phyloP scores from a whole-genome alignment of 495 filamentous ascomycete genomes.

The Acidomyces sp. region DNA sequence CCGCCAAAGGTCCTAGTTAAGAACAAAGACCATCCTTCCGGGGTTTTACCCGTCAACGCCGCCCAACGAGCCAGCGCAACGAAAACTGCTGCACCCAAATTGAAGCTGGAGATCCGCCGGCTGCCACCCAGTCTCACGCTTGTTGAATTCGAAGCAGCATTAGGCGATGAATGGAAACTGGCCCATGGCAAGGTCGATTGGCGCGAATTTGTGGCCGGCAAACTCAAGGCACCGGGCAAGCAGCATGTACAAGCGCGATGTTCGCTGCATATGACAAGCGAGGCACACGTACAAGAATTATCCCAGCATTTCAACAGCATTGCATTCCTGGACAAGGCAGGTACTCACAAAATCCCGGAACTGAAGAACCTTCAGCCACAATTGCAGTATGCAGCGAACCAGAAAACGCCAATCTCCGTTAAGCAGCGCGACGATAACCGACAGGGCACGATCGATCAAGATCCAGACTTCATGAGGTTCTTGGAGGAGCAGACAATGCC shows the following conservation, averaged over 20 bases:
- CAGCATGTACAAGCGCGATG: slow-evolving; percentile 35
- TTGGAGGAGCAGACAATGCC: slow-evolving; percentile 77
- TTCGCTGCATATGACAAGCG: slow-evolving; percentile 59
- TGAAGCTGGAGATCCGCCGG: slow-evolving; percentile 76
- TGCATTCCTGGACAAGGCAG: slow-evolving; percentile 45
- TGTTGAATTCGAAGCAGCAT: slow-evolving; percentile 53
- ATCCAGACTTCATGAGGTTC: slow-evolving; percentile 87
- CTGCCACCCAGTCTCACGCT: slow-evolving; percentile 78
- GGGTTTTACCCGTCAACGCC: slow-evolving; percentile 48
- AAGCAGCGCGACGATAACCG: slow-evolving; percentile 63
- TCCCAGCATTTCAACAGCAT: slow-evolving; percentile 18
- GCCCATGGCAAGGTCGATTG: slow-evolving; percentile 74
- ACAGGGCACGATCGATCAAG: slow-evolving; percentile 90
- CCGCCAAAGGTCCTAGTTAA: slow-evolving; percentile 16
- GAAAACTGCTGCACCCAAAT: slow-evolving; percentile 49
- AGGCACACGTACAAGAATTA: slow-evolving; percentile 23
- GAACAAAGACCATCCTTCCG: slow-evolving; percentile 31
- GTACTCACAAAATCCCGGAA: slow-evolving; percentile 11
- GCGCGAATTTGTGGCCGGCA: slow-evolving; percentile 64
- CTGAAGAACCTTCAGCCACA: slow-evolving; percentile 41
- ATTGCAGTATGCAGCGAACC: slow-evolving; percentile 71
- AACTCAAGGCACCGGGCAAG: slow-evolving; percentile 35
- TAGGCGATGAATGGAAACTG: slow-evolving; percentile 75
- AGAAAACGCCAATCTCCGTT: slow-evolving; percentile 54
- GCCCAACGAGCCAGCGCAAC: slow-evolving; percentile 38